A percentile compares a stretch with the other conserved stretches of the same genome.
These are phyloP conservation scores for Fusarium brevicatenulatum DNA, from an alignment of 2,329 filamentous ascomycete species.

Conservation along the genomic window DNA sequence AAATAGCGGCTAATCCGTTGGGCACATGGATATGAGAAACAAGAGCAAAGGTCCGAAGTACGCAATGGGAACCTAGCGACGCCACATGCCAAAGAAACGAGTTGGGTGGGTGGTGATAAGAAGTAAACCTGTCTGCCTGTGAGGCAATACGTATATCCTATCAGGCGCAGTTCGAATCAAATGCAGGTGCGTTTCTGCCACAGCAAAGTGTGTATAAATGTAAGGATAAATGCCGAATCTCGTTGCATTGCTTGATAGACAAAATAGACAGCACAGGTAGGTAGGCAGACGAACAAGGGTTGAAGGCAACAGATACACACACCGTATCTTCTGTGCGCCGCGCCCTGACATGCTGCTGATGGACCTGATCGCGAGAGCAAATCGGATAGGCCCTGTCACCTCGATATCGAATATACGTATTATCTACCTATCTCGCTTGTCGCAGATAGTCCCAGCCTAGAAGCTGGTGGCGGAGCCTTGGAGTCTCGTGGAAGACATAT, in stretches of 20 bases:
- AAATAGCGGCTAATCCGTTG: constrained; percentile 26
- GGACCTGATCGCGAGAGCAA: constrained; percentile 26
- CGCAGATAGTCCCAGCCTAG: constrained; percentile 17
- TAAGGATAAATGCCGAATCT: constrained; percentile 24
- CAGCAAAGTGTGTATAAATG: background rate
- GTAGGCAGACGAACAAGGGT: constrained; percentile 2
- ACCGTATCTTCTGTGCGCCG: constrained; percentile 42
- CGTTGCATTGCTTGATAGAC: constrained; percentile 29
- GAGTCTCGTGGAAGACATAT: constrained; percentile 10
- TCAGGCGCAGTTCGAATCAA: constrained; percentile 17
- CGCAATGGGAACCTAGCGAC: constrained; percentile 36
- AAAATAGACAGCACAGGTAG: background rate
- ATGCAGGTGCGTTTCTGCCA: background rate
- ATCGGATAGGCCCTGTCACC: constrained; percentile 4
- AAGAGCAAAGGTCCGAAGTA: background rate
- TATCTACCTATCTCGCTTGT: constrained; percentile 36
- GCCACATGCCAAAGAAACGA: constrained; percentile 38
- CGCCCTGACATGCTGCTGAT: constrained; percentile 27
- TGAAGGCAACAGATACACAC: constrained; percentile 26
- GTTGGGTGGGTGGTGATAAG: constrained; percentile 26
- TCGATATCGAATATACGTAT: constrained; percentile 22
- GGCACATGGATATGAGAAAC: constrained; percentile 19
- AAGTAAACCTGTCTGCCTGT: constrained; percentile 18
- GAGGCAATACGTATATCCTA: background rate
- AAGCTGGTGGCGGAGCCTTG: constrained; percentile 2